phyloP scores from a whole-genome alignment of 192 early-diverging fungal species.

The Martensiomyces pterosporus region DNA sequence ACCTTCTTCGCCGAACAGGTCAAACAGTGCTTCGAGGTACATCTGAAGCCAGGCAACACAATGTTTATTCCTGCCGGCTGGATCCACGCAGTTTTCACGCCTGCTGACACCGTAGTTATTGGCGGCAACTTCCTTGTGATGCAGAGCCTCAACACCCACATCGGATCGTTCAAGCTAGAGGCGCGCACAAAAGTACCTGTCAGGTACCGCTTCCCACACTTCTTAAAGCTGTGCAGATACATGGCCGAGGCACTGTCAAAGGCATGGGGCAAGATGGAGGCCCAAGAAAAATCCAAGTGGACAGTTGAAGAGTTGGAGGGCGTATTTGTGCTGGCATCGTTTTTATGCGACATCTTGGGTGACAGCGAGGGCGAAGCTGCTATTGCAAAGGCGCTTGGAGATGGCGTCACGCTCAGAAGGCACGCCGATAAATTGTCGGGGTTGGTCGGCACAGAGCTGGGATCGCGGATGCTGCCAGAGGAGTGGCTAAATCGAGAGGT shows the following conservation, averaged over 20 bases:
- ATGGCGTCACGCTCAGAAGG: conserved; percentile 15
- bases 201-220: conserved; percentile 85
- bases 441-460: conserved; percentile 27
- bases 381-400: conserved; percentile 30
- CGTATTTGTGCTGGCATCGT: conserved; percentile 47
- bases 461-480: conserved; percentile 32
- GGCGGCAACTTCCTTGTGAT: conserved; percentile 84
- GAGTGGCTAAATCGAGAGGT: conserved; percentile 49
- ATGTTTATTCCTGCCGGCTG: conserved; percentile 94
- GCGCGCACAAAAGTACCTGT: conserved; percentile 70
- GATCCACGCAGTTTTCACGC: conserved; percentile 94
- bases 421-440: conserved; percentile 19
- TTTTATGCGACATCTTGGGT: conserved; percentile 35
- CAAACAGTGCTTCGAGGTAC: conserved; percentile 72
- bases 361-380: conserved; percentile 20
- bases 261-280: conserved; percentile 47
- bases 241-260: conserved; percentile 60
- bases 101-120: conserved; percentile 81
- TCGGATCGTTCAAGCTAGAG: conserved; percentile 72
- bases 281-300: conserved; percentile 15
- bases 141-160: conserved; percentile 74
- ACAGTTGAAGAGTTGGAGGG: conserved; percentile 57
- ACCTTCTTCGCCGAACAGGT: conserved; percentile 82
- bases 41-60: conserved; percentile 76
- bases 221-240: conserved; percentile 81